Evolutionary conservation across 2,329 filamentous ascomycete species (phyloP), one percentile per base, ranked within the genome.

Genomic region (Colletotrichum australisinense): DNA sequence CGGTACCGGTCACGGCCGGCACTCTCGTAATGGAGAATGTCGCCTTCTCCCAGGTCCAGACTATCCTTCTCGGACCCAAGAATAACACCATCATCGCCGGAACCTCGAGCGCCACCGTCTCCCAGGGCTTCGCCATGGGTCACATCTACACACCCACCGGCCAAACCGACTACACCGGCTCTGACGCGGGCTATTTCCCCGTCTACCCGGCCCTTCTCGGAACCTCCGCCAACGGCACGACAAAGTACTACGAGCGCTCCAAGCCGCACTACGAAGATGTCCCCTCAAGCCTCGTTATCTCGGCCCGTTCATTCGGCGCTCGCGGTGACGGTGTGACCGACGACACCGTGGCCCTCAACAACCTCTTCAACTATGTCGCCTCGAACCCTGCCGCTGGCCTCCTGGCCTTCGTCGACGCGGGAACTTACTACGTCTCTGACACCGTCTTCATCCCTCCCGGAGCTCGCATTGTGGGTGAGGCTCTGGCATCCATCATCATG

Each of bases 241-340:
- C 16, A 19, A 83, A 86, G 28, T 91, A 94, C 80, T 95, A 93
- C 79, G 91, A 93, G 78, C 90, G 92, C 22, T 93, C 93, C 76
- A 95, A 94, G 86, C 94, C 94, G 6, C 90, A 94, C 76, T 97
- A 97, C 79, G 88, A 91, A 69, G 81, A 87, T 32, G 78, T 92
- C 4, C 83, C 90, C 0, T 86, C 86, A 1, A 86, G 85, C 2
- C 85, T 87, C 7, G 95, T 97, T 79, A 80, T 94, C 77, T 93
- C 91, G 71, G 90, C 94, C 78, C 93, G 93, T 76, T 86, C 85
- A 16, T 85, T 85, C 16, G 93, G 93, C 49, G 93, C 92, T 68
- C 91, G 87, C 78, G 94, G 94, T 74, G 93, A 97, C 77, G 94
- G 93, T 46, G 80, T 81, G 2, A 92, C 93, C 1, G 94, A 97